Conservation (phyloP, 257 asterid genomes). For the Nicotiana noctiflora region DNA sequence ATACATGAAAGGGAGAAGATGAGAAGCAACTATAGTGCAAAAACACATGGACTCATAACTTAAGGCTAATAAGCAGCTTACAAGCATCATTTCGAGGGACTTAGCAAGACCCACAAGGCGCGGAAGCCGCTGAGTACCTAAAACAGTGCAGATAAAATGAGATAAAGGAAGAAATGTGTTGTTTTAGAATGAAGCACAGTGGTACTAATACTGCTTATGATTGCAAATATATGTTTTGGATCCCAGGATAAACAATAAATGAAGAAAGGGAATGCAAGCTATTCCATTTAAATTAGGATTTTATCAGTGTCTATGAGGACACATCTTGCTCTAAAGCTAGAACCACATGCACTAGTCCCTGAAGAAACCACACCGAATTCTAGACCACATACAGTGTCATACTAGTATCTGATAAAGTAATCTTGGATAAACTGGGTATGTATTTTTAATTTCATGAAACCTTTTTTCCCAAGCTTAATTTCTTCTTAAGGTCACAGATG, state of each 20-base stretch:
- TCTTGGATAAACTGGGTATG: neutral
- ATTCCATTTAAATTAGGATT: neutral
- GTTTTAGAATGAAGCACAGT: neutral
- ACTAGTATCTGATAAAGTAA: conserved; percentile 2
- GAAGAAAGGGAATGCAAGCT: neutral
- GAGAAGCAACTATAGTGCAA: neutral
- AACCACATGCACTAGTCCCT: neutral
- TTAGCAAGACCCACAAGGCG: conserved; percentile 96
- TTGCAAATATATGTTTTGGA: neutral
- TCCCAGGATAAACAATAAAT: neutral
- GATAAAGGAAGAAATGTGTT: neutral
- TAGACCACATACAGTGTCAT: neutral
- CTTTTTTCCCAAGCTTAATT: neutral
- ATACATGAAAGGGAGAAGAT: conserved; percentile 8
- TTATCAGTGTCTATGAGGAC: neutral
- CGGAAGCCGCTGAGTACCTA: conserved; percentile 99
- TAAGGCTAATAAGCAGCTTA: conserved; percentile 26
- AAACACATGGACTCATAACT: neutral
- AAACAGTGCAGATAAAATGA: conserved; percentile 1
- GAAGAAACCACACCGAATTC: neutral
- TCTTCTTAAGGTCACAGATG: neutral
- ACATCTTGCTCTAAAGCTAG: neutral
- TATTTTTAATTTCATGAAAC: neutral
- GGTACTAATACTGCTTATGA: neutral
- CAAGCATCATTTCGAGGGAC: conserved; percentile 98